Evolutionary conservation across 768 basidiomycete species (phyloP), one percentile per base, ranked within the genome.

Genomic region (Termitomyces sp.): DNA sequence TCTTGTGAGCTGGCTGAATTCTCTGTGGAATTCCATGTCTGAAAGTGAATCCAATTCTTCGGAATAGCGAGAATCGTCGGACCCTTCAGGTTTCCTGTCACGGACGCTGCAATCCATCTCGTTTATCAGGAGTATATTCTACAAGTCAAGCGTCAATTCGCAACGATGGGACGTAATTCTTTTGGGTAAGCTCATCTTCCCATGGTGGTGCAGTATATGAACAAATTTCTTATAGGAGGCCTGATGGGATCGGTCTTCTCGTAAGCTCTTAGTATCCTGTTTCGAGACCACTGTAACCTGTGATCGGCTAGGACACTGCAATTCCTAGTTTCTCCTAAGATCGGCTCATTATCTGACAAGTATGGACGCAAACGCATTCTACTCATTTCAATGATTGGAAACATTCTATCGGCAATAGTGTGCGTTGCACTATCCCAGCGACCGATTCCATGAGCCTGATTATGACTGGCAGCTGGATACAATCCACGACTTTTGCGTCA

Each of bases 231-330:
- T 54, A 29, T 64, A 87, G 89, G 89, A 38, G 96, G 96, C 2
- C 78, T 96, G 45, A 92, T 97, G 89, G 96, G 96, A 25, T 96
- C 94, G 12, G 85, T 88, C 20, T 97, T 96, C 77, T 93, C 96
- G 85, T 94, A 75, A 71, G 89, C 83, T 34, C 12, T 67, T 42
- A 42, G 40, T 5, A 65, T 31, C 17, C 48, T 20, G 29, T 45
- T n/a, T 46, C 56, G 4, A n/a, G 20, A 46, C 34, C 70, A 69
- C 29, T 61, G 68, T 20, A 66, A 74, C 53, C 74, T 76, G 66
- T 76, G 40, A 76, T 56, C 68, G 11, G 74, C 32, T 62, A 94
- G 92, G 49, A 87, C 87, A 15, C 79, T 94, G 15, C 94, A 96
- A 73, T 95, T 89, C 74, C 66, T 94, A 49, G 84, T 95, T 32